These are phyloP conservation scores for Nicotiana otophora DNA, from an alignment of 257 asterid species.

Conservation along the genomic window DNA sequence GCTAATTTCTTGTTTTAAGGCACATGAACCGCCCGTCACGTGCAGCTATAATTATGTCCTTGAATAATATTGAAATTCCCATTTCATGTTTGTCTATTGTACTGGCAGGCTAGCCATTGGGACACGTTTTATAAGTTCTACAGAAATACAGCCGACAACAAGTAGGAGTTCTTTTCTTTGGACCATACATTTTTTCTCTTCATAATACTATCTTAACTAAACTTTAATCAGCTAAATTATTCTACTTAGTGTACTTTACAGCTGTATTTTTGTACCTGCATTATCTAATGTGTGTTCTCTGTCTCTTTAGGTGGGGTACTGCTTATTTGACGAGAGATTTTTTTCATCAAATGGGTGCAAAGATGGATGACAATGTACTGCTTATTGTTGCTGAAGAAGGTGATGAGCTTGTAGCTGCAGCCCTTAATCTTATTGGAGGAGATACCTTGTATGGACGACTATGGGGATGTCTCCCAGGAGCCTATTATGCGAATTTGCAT, in stretches of 20 bases:
- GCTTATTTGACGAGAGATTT: conserved; percentile 92
- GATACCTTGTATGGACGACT: conserved; percentile 83
- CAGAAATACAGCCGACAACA: conserved; percentile 85
- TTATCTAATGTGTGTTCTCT: background rate
- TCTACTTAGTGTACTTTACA: conserved; percentile 3
- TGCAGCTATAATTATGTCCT: background rate
- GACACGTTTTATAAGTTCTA: conserved; percentile 90
- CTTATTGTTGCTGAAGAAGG: conserved; percentile 86
- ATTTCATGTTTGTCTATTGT: conserved; percentile 3
- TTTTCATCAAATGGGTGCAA: conserved; percentile 89
- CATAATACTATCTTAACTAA: background rate
- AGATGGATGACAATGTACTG: conserved; percentile 76
- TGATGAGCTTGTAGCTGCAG: conserved; percentile 79
- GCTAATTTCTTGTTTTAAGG: background rate
- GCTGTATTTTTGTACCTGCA: background rate
- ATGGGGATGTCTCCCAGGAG: conserved; percentile 95
- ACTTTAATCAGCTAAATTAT: conserved; percentile 2
- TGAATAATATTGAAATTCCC: background rate
- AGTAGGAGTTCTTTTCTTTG: conserved; percentile 35
- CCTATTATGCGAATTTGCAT: conserved; percentile 81
- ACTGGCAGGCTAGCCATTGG: conserved; percentile 84
- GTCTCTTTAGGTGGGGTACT: conserved; percentile 78
- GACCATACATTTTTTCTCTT: background rate
- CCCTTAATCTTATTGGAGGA: conserved; percentile 88
- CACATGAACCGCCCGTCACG: background rate